These are phyloP conservation scores for Solanum arcanum DNA, from an alignment of 257 asterid genomes.

Conservation along the genomic window DNA sequence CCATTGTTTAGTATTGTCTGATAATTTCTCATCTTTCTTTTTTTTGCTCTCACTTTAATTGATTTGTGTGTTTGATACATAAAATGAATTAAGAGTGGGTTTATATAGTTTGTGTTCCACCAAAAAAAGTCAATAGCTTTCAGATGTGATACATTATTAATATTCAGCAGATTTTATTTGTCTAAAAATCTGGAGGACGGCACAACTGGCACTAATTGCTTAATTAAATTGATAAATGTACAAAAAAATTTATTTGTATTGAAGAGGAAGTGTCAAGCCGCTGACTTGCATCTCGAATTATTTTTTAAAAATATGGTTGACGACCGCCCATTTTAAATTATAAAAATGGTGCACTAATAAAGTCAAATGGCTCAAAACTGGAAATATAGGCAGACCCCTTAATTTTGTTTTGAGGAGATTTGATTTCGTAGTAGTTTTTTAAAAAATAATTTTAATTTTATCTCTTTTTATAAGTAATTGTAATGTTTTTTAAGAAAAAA, in stretches of 20 bases:
- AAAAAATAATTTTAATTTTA: too few species aligned
- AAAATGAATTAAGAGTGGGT: neutral
- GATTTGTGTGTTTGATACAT: neutral
- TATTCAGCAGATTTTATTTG: neutral
- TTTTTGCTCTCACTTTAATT: neutral
- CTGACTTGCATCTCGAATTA: neutral
- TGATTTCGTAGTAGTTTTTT: too few species aligned
- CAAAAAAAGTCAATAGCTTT: neutral
- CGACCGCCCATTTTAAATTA: neutral
- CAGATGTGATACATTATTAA: neutral
- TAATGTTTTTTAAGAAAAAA: too few species aligned
- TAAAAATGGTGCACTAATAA: neutral
- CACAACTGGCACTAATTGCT: neutral
- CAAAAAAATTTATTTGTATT: neutral
- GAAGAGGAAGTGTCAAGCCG: neutral
- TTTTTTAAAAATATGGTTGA: too few species aligned
- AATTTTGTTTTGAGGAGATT: neutral
- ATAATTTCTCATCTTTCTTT: constrained; percentile 36
- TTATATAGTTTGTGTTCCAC: neutral
- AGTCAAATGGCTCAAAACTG: neutral
- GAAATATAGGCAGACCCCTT: neutral
- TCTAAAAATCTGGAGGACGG: neutral
- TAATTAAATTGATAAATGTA: neutral
- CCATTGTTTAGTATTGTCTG: constrained; percentile 66
- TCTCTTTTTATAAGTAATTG: too few species aligned